A percentile compares a stretch with the other conserved stretches of the same genome.
Conservation (phyloP, 2,329 filamentous ascomycete species). For the Pseudogymnoascus sp. region DNA sequence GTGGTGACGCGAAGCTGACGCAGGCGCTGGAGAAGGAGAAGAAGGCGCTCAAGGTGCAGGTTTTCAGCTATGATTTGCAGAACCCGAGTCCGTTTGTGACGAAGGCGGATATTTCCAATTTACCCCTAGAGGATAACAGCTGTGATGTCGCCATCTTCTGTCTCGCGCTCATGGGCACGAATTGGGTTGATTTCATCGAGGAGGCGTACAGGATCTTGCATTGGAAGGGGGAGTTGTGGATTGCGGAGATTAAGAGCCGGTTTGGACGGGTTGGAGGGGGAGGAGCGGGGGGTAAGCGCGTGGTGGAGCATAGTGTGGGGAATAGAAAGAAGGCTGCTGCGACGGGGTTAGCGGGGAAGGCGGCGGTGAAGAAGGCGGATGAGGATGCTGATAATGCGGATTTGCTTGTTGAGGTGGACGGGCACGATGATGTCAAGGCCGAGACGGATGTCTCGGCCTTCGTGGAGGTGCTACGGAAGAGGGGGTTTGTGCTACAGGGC, state of each 20-base stretch:
- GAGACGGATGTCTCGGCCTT: conserved; percentile 86
- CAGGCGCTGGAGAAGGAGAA: conserved; percentile 55
- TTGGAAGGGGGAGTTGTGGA: conserved; percentile 93
- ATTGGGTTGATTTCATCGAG: conserved; percentile 94
- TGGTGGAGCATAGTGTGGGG: conserved; percentile 63
- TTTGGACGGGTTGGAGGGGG: conserved; percentile 56
- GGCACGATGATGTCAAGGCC: conserved; percentile 50
- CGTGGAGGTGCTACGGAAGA: conserved; percentile 67
- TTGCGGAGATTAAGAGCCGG: conserved; percentile 91
- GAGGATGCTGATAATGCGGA: conserved; percentile 44
- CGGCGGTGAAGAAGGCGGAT: conserved; percentile 31
- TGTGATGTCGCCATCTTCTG: conserved; percentile 92
- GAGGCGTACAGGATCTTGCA: conserved; percentile 87
- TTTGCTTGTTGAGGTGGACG: conserved; percentile 64
- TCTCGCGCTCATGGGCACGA: conserved; percentile 95
- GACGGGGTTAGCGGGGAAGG: conserved; percentile 28
- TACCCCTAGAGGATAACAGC: conserved; percentile 66
- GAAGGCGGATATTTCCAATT: conserved; percentile 75
- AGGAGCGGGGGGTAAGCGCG: conserved; percentile 32
- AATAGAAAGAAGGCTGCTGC: conserved; percentile 45
- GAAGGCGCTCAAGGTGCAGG: conserved; percentile 60
- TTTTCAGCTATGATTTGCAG: conserved; percentile 83
- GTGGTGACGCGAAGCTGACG: conserved; percentile 80
- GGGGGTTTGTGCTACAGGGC: conserved; percentile 77
- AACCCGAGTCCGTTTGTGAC: conserved; percentile 69